Base-by-base conservation (phyloP, 2,329 filamentous ascomycete genomes). In the Aspergillus proliferans region DNA sequence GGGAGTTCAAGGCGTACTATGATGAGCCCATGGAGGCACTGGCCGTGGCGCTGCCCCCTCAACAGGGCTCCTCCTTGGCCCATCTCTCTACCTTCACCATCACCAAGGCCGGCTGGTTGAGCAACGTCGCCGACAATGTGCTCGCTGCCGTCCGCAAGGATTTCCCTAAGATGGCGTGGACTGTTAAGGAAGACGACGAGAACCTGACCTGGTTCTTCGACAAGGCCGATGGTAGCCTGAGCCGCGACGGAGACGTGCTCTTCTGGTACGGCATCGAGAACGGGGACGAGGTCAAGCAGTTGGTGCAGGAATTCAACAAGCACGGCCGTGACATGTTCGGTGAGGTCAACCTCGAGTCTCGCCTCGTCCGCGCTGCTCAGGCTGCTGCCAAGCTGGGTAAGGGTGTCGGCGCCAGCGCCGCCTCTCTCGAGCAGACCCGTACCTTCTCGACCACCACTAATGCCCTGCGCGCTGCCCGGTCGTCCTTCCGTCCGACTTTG, bases 201-300 rank as follows among this genome's bases (percentile, higher is more conserved):
- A 96, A 97, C 69, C 77, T 97, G 61, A 91, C 89, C 9, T 97
- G 92, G 93, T 96, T 97, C 77, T 94, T 95, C 59, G 91, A 95
- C 71, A 95, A 95, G 78, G 87, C 92, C 8, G 90, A 96, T 59
- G 92, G 93, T 49, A 95, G 88, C 70, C 81, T 96, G 61, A 88
- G 86, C 54, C 83, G 85, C 48, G 84, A 88, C 58, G 89, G 89
- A 50, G 88, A 91, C 64, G 88, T 96, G 36, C 84, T 97, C 64
- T 97, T 97, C 78, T 97, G 92, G 87, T 95, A 94, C 69, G 91
- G 91, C 46, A 83, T 93, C 50, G 87, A 93, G 57, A 84, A 84
- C 47, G 83, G 85, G 28, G 84, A 88, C 46, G 87, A 95, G 67
- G 86, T 96, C 19, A 84, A 85, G 59, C 80, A 87, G 56, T 78